These are phyloP conservation scores for Microsporum ferrugineum DNA, from an alignment of 2,329 filamentous ascomycete species.

Conservation along the genomic window DNA sequence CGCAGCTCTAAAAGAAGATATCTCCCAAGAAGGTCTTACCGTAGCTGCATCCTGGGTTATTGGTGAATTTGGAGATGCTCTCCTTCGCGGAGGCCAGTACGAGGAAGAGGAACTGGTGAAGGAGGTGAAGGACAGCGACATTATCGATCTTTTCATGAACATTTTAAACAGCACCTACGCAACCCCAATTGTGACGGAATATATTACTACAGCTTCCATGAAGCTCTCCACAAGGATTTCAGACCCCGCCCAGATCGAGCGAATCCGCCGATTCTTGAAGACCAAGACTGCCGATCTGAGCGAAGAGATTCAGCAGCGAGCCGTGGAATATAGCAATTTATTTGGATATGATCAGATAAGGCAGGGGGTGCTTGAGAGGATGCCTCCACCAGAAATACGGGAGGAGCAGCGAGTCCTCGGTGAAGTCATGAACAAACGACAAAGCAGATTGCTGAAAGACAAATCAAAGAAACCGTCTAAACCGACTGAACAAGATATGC, in stretches of 20 bases:
- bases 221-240: slow-evolving; percentile 84
- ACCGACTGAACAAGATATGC: slow-evolving; percentile 78
- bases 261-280: slow-evolving; percentile 66
- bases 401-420: slow-evolving; percentile 88
- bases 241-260: slow-evolving; percentile 74
- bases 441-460: slow-evolving; percentile 53
- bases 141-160: slow-evolving; percentile 82
- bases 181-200: slow-evolving; percentile 82
- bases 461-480: slow-evolving; percentile 66
- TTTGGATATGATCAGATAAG: slow-evolving; percentile 82
- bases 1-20: slow-evolving; percentile 80
- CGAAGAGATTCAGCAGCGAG: slow-evolving; percentile 89
- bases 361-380: slow-evolving; percentile 84
- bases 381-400: slow-evolving; percentile 94
- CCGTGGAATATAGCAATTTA: slow-evolving; percentile 91
- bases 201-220: slow-evolving; percentile 88
- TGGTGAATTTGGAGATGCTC: slow-evolving; percentile 84
- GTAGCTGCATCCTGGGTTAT: slow-evolving; percentile 94
- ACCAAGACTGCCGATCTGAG: slow-evolving; percentile 76
- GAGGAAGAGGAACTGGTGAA: slow-evolving; percentile 85
- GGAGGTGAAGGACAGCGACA: slow-evolving; percentile 73
- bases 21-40: slow-evolving; percentile 91
- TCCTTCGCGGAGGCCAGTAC: slow-evolving; percentile 81
- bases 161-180: slow-evolving; percentile 93
- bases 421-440: slow-evolving; percentile 59